A percentile compares a stretch with the other conserved stretches of the same genome.
These are phyloP conservation scores for Epichloe gansuensis DNA, from an alignment of 2,329 filamentous ascomycete species.

Conservation along the genomic window DNA sequence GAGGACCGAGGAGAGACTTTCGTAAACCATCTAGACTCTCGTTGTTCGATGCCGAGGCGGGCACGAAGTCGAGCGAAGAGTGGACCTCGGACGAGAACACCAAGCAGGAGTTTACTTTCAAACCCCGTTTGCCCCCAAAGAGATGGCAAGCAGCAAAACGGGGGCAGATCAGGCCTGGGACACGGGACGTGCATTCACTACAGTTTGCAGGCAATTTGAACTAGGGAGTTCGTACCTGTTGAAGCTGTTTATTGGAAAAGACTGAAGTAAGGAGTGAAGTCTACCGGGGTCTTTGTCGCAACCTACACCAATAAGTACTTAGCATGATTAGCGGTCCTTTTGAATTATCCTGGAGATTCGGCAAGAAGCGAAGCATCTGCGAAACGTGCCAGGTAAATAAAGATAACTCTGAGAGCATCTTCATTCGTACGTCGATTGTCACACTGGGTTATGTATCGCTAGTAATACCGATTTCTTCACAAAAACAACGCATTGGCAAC, in stretches of 20 bases:
- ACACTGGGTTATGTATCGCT: too few species aligned
- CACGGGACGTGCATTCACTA: background rate
- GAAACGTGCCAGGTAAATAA: too few species aligned
- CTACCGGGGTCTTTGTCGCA: too few species aligned
- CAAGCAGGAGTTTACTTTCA: background rate
- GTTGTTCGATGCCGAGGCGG: background rate
- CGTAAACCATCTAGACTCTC: background rate
- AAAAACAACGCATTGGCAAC: too few species aligned
- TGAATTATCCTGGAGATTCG: too few species aligned
- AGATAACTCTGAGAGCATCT: too few species aligned
- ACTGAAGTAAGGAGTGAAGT: background rate
- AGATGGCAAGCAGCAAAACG: background rate
- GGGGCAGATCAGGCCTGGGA: background rate
- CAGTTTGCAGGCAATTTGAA: background rate
- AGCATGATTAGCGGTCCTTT: too few species aligned
- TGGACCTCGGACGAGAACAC: background rate
- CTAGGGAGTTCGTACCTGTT: slow-evolving; percentile 1
- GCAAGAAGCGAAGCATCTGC: too few species aligned
- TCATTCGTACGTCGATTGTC: too few species aligned
- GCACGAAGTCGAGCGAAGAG: background rate
- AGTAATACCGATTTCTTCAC: too few species aligned
- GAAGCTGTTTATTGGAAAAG: background rate
- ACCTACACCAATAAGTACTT: background rate
- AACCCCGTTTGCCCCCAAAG: background rate
- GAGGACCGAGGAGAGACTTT: background rate